Percentiles rank a stretch among this genome's conserved stretches.
phyloP scores from a whole-genome alignment of 192 early-diverging fungal genomes.

The Linnemannia zychae region DNA sequence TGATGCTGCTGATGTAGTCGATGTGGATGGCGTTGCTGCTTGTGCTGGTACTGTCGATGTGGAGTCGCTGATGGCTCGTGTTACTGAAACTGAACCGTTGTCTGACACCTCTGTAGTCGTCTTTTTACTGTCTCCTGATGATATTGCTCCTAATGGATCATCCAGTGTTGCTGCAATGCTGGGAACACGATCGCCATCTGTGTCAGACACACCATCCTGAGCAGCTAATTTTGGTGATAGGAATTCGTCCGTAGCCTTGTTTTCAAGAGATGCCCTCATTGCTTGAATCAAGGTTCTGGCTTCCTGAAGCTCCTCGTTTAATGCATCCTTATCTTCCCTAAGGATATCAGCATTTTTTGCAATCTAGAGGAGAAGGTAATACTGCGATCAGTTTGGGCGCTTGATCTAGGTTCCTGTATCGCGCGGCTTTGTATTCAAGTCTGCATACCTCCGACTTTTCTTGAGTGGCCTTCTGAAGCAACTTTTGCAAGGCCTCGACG shows the following conservation, averaged over 20 bases:
- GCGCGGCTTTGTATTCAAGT: neutral
- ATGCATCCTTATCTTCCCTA: slow-evolving; percentile 30
- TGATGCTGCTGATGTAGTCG: neutral
- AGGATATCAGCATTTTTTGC: slow-evolving; percentile 32
- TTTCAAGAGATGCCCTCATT: slow-evolving; percentile 41
- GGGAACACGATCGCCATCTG: neutral
- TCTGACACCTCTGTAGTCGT: neutral
- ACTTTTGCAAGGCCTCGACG: slow-evolving; percentile 44
- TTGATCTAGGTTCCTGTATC: neutral
- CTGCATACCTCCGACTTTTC: slow-evolving; percentile 44
- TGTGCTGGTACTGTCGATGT: neutral
- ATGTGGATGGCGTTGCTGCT: neutral
- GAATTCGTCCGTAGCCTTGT: slow-evolving; percentile 46
- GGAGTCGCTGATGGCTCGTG: neutral
- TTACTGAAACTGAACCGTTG: neutral
- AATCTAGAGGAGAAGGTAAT: slow-evolving; percentile 13
- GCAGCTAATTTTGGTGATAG: slow-evolving; percentile 25
- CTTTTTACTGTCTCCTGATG: neutral
- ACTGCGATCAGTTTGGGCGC: neutral
- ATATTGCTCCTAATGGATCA: slow-evolving; percentile 24
- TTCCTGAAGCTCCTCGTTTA: slow-evolving; percentile 44
- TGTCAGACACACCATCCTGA: neutral
- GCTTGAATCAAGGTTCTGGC: slow-evolving; percentile 40
- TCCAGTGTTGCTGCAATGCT: neutral
- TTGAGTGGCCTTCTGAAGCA: slow-evolving; percentile 42